These are phyloP conservation scores for Rubia balearica DNA, from an alignment of 305 asterid species.

Conservation along the genomic window DNA sequence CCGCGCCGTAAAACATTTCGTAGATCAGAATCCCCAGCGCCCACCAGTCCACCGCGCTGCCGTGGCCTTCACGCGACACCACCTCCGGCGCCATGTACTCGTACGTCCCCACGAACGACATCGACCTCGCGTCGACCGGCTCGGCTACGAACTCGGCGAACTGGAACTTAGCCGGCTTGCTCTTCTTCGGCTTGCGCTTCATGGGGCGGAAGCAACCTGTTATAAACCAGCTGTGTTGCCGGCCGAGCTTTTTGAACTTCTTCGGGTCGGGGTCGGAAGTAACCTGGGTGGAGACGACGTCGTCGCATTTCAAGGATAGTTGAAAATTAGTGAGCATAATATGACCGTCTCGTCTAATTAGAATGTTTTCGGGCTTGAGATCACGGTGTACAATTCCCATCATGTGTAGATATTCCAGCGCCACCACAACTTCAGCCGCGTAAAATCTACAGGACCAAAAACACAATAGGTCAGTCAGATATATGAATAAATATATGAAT, in stretches of 20 bases:
- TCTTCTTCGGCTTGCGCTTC: not conserved
- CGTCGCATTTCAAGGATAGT: not conserved
- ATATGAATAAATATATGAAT: not conserved
- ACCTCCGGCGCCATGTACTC: constrained; percentile 2
- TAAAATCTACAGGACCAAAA: not conserved
- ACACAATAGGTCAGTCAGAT: not conserved
- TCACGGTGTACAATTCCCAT: not conserved
- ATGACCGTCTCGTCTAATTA: not conserved
- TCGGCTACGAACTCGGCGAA: not conserved
- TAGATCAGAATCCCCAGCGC: not conserved
- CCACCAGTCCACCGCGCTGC: not conserved
- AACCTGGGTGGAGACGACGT: not conserved
- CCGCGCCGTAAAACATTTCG: not conserved
- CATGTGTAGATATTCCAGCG: not conserved
- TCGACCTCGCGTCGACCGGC: not conserved
- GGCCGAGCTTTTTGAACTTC: not conserved
- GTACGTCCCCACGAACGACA: not conserved
- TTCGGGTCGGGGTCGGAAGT: not conserved
- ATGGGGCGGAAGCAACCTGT: not conserved
- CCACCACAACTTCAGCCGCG: not conserved
- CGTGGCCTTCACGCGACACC: not conserved
- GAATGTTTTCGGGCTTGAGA: not conserved
- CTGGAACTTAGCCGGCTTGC: not conserved
- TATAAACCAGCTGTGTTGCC: not conserved
- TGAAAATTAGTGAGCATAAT: not conserved